Base-by-base conservation (phyloP, 495 filamentous ascomycete species). In the Hypoxylon rickii region DNA sequence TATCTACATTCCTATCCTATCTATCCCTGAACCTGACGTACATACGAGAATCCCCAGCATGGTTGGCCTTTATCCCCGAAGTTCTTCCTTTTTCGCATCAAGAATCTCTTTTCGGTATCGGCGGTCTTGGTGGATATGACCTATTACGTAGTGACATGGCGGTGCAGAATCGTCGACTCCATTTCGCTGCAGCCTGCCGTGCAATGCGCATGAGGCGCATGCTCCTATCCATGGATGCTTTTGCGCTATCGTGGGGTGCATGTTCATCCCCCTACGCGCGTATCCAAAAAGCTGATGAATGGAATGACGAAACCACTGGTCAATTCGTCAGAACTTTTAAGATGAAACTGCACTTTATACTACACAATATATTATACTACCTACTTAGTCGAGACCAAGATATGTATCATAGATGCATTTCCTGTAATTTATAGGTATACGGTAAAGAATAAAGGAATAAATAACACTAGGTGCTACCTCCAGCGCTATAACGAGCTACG, bases 161-260 rank as follows among this genome's bases (percentile, higher is more conserved):
- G 38, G 40, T 39, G 50, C 20, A 47, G 20, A 44, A 16, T 10
- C 15, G 4, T 10, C 16, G 34, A 45, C 24, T 22, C 37, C 29
- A 40, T 41, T 40, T 43, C 11, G 7, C 22, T 53, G 43, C 37
- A 22, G 29, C 21, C 50, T 48, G 51, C 24, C 41, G 26, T 53
- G 34, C 22, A 24, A 45, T 45, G 44, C 19, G 16, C 37, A 36
- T 50, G 46, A 61, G 51, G 51, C 58, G 51, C 58, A 61, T 51
- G 41, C 26, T 46, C 34, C 26, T 31, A 13, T n/a, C n/a, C n/a
- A n/a, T n/a, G n/a, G n/a, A n/a, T 32, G 22, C 16, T 44, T 22
- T 50, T 8, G 34, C 37, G 19, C 26, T 41, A 49, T 49, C 19
- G 50, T 39, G 57, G 57, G 57, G 51, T 61, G 38, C 55, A 53